phyloP scores from a whole-genome alignment of 495 filamentous ascomycete genomes.

The Rostrohypoxylon terebratum region DNA sequence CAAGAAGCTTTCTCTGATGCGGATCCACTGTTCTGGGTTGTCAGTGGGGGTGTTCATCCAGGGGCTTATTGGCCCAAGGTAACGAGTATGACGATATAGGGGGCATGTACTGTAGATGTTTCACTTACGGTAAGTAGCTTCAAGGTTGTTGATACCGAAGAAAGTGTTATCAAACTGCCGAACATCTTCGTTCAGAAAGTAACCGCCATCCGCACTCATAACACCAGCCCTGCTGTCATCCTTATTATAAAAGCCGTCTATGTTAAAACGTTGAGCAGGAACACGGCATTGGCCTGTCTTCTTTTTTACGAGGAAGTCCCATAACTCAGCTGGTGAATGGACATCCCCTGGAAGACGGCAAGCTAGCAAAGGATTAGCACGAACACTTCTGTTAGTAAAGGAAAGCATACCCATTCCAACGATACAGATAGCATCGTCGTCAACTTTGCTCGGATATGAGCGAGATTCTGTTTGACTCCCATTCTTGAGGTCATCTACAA shows the following conservation, averaged over 20 bases:
- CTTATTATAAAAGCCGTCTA: not conserved
- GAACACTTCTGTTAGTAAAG: not conserved
- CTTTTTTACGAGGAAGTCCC: not conserved
- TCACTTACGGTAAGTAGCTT: not conserved
- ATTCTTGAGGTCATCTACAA: not conserved
- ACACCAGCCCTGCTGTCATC: not conserved
- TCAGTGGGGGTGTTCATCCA: not conserved
- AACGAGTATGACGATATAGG: no score
- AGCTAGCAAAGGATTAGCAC: not conserved
- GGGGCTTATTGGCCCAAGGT: not conserved
- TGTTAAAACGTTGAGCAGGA: not conserved
- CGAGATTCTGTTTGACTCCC: not conserved
- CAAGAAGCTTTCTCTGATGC: slow-evolving; percentile 47
- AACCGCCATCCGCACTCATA: not conserved
- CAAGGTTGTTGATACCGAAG: slow-evolving; percentile 1
- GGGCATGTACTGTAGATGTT: not conserved
- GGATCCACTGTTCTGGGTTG: not conserved
- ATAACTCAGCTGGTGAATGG: not conserved
- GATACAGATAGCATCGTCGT: not conserved
- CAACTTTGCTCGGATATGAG: not conserved
- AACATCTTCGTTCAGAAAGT: not conserved
- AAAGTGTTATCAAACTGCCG: not conserved
- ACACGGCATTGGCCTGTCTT: not conserved
- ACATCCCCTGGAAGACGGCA: not conserved
- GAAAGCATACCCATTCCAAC: not conserved